Conservation (phyloP, 2,329 filamentous ascomycete species). For the Fusarium buxicola region DNA sequence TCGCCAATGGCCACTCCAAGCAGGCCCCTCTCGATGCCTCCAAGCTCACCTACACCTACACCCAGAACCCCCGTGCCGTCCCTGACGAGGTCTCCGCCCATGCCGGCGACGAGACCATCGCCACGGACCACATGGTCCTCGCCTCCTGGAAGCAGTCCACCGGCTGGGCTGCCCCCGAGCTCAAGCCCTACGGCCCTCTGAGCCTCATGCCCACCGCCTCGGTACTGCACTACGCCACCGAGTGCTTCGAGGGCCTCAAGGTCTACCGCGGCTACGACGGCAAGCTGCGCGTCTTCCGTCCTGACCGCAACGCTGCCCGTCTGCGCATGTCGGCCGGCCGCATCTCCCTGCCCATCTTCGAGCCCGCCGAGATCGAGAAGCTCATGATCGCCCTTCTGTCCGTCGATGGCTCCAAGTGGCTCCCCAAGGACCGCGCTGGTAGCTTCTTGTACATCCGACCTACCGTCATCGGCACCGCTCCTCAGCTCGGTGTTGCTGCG, state of each 20-base stretch:
- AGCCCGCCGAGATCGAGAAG: constrained; percentile 76
- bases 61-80: constrained; percentile 62
- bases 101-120: constrained; percentile 64
- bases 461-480: constrained; percentile 85
- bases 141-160: constrained; percentile 71
- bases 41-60: constrained; percentile 67
- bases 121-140: constrained; percentile 91
- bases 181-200: constrained; percentile 82
- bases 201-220: constrained; percentile 84
- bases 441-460: constrained; percentile 87
- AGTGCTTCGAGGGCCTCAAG: constrained; percentile 90
- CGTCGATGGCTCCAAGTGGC: constrained; percentile 81
- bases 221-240: constrained; percentile 87
- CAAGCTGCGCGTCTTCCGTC: constrained; percentile 81
- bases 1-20: constrained; percentile 58
- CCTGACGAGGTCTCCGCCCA: constrained; percentile 62
- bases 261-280: constrained; percentile 83
- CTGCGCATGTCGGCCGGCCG: constrained; percentile 70
- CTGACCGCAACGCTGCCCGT: constrained; percentile 76
- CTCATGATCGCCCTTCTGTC: constrained; percentile 78
- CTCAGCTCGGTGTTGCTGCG: constrained; percentile 82
- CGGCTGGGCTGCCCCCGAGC: constrained; percentile 80
- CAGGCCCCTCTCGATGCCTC: constrained; percentile 71
- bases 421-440: constrained; percentile 75
- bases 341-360: constrained; percentile 80